Base-by-base conservation (phyloP, 495 filamentous ascomycete species). In the Cercophora scortea region DNA sequence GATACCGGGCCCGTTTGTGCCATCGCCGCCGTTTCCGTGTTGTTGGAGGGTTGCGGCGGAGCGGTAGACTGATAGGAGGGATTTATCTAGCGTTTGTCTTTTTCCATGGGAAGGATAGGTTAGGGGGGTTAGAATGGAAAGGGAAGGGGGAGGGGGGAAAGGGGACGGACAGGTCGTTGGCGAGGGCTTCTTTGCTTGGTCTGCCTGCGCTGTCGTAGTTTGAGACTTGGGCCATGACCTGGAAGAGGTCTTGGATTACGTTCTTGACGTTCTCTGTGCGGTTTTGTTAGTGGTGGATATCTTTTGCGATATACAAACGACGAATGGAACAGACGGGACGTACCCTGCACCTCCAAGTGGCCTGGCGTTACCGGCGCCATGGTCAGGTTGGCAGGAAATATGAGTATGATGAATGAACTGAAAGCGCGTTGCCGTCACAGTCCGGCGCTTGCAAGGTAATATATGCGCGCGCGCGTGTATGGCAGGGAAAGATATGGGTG, bases 221-320 rank as follows among this genome's bases (percentile, higher is more conserved):
- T 34, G 82, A 76, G 33, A 84, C 80, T 70, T 90, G 86, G 32
- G 81, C 76, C 61, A 83, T 80, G 52, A 95, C 76, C 62, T 90
- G 82, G 74, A 88, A 95, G 46, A 96, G 84, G 60, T 90, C 85
- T 61, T 93, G 87, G 66, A 96, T 90, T 40, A 90, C 77, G 59
- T 79, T 72, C 54, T 87, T 86, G 66, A 87, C 69, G 58, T 81
- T 75, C 41, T 76, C 82, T 84, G 61, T 5, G 25, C n/a, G 25
- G 25, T 25, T 25, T 25, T 25, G 25, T n/a, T n/a, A n/a, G n/a
- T n/a, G n/a, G n/a, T n/a, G n/a, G n/a, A n/a, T n/a, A n/a, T n/a
- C n/a, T n/a, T n/a, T n/a, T n/a, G 25, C 25, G 25, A 25, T 25
- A 25, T 25, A 2, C 25, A 5, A 2, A 25, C 2, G 25, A 25